These are phyloP conservation scores for Leptodermis oblonga DNA, from an alignment of 257 asterid genomes.

Conservation along the genomic window DNA sequence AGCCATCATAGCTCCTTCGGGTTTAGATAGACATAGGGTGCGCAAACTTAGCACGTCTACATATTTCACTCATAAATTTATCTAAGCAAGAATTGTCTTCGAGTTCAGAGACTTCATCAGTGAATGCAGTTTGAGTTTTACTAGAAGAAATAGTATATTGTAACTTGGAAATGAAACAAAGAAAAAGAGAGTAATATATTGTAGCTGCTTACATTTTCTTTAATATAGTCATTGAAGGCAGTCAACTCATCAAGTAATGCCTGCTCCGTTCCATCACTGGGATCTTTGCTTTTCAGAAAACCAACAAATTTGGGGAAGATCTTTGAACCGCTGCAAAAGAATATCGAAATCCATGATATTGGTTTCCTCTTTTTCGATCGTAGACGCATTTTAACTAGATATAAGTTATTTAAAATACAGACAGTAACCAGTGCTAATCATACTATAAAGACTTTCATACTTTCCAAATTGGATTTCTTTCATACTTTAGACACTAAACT, in stretches of 20 bases:
- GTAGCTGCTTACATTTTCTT: slow-evolving; percentile 57
- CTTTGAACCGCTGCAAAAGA: slow-evolving; percentile 77
- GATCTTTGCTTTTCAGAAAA: slow-evolving; percentile 88
- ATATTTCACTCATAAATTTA: not conserved
- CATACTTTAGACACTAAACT: not conserved
- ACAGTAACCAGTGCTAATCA: not conserved
- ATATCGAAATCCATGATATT: not conserved
- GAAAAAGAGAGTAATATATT: not conserved
- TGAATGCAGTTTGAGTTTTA: not conserved
- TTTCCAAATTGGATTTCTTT: not conserved
- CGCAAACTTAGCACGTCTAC: not conserved
- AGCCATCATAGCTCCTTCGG: not conserved
- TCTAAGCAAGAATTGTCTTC: not conserved
- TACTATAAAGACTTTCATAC: not conserved
- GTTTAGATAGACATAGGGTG: not conserved
- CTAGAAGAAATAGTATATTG: not conserved
- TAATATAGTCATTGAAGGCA: slow-evolving; percentile 61
- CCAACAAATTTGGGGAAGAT: slow-evolving; percentile 83
- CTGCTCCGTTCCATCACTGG: slow-evolving; percentile 80
- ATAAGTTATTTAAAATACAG: not conserved
- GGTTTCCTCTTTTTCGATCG: not conserved
- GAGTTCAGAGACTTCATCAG: not conserved
- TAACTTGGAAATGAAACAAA: slow-evolving; percentile 7
- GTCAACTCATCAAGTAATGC: slow-evolving; percentile 70
- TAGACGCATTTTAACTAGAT: not conserved